Evolutionary conservation across 352 stramenopile species (phyloP).

Genomic region (Phytophthora sansomeana): DNA sequence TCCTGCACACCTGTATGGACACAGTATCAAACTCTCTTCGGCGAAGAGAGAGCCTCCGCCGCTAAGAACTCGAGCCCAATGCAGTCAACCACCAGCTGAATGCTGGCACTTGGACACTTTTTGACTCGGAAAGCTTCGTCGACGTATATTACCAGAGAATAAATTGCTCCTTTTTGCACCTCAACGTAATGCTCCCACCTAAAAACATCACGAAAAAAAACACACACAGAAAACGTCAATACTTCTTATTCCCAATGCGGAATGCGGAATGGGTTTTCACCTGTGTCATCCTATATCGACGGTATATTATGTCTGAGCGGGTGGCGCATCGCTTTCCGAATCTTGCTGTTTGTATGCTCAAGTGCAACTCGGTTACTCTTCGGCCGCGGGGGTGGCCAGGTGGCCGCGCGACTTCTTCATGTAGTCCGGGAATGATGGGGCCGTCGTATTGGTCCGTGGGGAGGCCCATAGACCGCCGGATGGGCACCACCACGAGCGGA

Average conservation of each 20-base stretch:
- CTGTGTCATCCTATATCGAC: constrained; percentile 17
- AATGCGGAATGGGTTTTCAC: constrained; percentile 12
- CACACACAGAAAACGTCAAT: background rate
- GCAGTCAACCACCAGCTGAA: too few species aligned
- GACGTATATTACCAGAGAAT: constrained; percentile 3
- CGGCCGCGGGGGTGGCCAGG: constrained; percentile 51
- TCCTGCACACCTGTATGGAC: constrained; percentile 53
- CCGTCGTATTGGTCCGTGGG: constrained; percentile 92
- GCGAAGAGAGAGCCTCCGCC: constrained; percentile 26
- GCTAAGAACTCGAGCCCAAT: constrained; percentile 37
- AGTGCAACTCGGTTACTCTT: constrained; percentile 36
- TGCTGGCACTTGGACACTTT: background rate
- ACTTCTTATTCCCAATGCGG: background rate
- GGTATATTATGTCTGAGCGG: background rate
- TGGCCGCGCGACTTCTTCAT: constrained; percentile 82
- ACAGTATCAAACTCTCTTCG: constrained; percentile 63
- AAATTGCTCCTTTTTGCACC: background rate
- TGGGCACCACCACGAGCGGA: constrained; percentile 81
- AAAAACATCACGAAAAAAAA: background rate
- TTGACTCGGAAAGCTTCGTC: background rate
- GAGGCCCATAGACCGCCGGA: constrained; percentile 85
- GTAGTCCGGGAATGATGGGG: constrained; percentile 75
- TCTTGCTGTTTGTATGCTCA: constrained; percentile 22
- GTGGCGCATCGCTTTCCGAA: background rate
- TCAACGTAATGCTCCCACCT: background rate